Evolutionary conservation across 208 protist genomes (phyloP).

Genomic region (Pavlovales sp.): DNA sequence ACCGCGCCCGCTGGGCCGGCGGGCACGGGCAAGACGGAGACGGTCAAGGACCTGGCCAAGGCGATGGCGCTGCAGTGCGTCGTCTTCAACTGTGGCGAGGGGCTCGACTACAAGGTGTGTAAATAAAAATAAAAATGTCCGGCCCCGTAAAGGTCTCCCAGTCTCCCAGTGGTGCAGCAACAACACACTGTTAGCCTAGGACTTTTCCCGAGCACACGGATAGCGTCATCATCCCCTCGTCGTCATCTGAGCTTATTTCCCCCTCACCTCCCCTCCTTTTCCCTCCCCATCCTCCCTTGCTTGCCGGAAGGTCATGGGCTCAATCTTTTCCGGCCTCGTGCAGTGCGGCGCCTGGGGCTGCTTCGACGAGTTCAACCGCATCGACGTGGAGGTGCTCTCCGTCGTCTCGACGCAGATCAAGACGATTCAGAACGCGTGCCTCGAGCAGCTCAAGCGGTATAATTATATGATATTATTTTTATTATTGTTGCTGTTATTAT

Average conservation of each 20-base stretch:
- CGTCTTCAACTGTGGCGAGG: slow-evolving; percentile 97
- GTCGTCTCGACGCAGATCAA: slow-evolving; percentile 96
- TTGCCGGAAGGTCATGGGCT: no score
- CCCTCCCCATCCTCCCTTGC: no score
- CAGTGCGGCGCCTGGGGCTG: slow-evolving; percentile 96
- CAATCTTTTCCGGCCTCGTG: slow-evolving; percentile 94
- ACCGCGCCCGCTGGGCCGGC: slow-evolving; percentile 64
- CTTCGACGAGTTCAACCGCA: slow-evolving; percentile 99
- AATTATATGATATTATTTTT: slow-evolving; percentile 78
- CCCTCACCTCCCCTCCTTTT: no score
- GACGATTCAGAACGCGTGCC: slow-evolving; percentile 89
- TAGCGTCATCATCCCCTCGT: no score
- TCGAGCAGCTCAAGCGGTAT: slow-evolving; percentile 68
- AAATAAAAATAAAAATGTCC: no score
- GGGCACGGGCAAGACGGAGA: slow-evolving; percentile 84
- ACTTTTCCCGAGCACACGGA: no score
- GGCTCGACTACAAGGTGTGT: slow-evolving; percentile 96
- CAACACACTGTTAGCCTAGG: no score
- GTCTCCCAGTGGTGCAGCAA: no score
- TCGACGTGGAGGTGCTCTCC: slow-evolving; percentile 95
- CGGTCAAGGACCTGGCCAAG: slow-evolving; percentile 97
- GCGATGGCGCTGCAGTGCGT: slow-evolving; percentile 90
- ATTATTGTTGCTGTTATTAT: neutral
- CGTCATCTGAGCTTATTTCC: no score
- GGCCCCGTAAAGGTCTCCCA: no score